A percentile compares a stretch with the other conserved stretches of the same genome.
Evolutionary conservation across 495 filamentous ascomycete species (phyloP).

Genomic region (Rostrohypoxylon terebratum): DNA sequence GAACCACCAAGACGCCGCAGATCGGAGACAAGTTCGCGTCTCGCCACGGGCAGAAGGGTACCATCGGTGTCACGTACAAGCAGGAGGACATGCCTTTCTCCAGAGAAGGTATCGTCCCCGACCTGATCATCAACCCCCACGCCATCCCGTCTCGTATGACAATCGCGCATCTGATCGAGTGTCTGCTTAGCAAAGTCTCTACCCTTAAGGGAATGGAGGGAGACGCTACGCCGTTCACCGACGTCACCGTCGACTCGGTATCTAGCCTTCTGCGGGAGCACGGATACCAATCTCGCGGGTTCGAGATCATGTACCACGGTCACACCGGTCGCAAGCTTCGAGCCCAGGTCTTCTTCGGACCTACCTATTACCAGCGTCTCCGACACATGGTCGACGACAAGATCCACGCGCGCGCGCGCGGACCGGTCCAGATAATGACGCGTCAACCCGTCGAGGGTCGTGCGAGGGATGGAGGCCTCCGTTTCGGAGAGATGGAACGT

Average conservation of each 20-base stretch:
- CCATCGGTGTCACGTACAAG: slow-evolving; percentile 96
- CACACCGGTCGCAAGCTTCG: slow-evolving; percentile 94
- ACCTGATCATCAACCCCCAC: slow-evolving; percentile 99
- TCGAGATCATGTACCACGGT: slow-evolving; percentile 98
- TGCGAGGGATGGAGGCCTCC: slow-evolving; percentile 95
- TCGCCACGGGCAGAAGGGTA: slow-evolving; percentile 98
- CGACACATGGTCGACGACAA: slow-evolving; percentile 99
- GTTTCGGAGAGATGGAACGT: slow-evolving; percentile 99
- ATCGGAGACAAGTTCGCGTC: slow-evolving; percentile 99
- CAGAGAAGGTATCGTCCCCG: slow-evolving; percentile 87
- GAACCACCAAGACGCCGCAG: slow-evolving; percentile 97
- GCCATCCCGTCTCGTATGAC: slow-evolving; percentile 99
- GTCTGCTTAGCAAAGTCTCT: slow-evolving; percentile 94
- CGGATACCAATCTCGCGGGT: slow-evolving; percentile 96
- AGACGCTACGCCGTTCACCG: slow-evolving; percentile 97
- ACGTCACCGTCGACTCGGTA: slow-evolving; percentile 95
- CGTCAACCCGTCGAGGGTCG: slow-evolving; percentile 98
- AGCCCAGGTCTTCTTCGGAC: slow-evolving; percentile 95
- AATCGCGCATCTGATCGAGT: slow-evolving; percentile 99
- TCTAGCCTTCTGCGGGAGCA: slow-evolving; percentile 88
- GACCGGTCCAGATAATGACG: slow-evolving; percentile 96
- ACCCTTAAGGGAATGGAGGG: slow-evolving; percentile 91
- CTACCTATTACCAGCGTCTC: slow-evolving; percentile 98
- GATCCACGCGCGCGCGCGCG: slow-evolving; percentile 96
- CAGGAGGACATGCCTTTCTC: slow-evolving; percentile 99